phyloP scores from a whole-genome alignment of 1,139 yeast species.

The Suhomyces coccinellae region DNA sequence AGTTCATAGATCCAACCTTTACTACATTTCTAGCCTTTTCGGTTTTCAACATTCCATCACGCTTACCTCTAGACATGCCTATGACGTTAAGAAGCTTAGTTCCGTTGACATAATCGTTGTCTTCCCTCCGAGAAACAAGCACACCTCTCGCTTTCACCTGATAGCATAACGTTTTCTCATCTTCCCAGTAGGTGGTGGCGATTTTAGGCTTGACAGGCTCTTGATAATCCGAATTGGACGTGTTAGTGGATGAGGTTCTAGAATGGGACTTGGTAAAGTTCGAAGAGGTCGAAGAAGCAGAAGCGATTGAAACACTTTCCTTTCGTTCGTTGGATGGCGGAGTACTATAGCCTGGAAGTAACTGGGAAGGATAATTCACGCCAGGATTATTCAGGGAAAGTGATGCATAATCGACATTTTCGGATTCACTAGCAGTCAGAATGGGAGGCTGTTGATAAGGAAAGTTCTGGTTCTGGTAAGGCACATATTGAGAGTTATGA shows the following conservation, averaged over 20 bases:
- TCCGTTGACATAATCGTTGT: conserved; percentile 53
- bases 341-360: neutral
- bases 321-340: neutral
- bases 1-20: conserved; percentile 53
- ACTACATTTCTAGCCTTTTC: conserved; percentile 49
- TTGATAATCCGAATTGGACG: conserved; percentile 6
- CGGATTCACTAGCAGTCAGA: neutral
- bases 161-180: conserved; percentile 47
- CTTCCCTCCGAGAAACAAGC: conserved; percentile 53
- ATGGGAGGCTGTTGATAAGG: neutral
- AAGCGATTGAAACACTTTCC: neutral
- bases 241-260: conserved; percentile 9
- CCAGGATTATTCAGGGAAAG: neutral
- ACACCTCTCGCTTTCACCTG: conserved; percentile 50
- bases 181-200: conserved; percentile 52
- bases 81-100: conserved; percentile 57
- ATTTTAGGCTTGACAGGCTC: conserved; percentile 36
- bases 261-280: conserved; percentile 7
- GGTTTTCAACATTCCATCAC: conserved; percentile 55
- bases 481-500: neutral
- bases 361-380: neutral
- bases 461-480: neutral
- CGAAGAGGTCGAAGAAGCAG: conserved; percentile 2
- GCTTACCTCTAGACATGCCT: conserved; percentile 56
- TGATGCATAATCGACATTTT: neutral